Evolutionary conservation across 2,329 filamentous ascomycete genomes (phyloP).

Genomic region (Claviceps sp.): DNA sequence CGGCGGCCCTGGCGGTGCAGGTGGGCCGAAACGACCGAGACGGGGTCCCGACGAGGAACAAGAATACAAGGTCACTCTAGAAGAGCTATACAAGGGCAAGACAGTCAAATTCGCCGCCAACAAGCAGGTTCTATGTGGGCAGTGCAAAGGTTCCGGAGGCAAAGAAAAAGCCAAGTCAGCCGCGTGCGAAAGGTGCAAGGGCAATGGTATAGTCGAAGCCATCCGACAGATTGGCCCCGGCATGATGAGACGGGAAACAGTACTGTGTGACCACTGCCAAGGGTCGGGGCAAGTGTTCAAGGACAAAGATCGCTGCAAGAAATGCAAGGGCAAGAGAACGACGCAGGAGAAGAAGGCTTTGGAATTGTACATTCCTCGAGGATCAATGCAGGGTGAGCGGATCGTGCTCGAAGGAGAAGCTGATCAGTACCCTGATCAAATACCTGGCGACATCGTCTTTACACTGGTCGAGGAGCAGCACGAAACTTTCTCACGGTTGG

Average conservation of each 20-base stretch:
- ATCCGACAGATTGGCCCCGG: constrained; percentile 78
- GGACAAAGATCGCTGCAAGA: constrained; percentile 97
- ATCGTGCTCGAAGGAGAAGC: constrained; percentile 89
- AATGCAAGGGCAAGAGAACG: constrained; percentile 88
- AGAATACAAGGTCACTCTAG: constrained; percentile 78
- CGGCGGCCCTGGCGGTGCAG: constrained; percentile 28
- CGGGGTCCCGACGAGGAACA: constrained; percentile 78
- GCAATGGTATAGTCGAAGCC: constrained; percentile 62
- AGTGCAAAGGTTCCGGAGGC: constrained; percentile 79
- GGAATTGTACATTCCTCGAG: constrained; percentile 89
- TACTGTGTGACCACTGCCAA: constrained; percentile 70
- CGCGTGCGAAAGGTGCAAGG: constrained; percentile 73
- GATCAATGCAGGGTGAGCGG: constrained; percentile 73
- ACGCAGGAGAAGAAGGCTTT: constrained; percentile 83
- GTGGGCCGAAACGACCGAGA: constrained; percentile 46
- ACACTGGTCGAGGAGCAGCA: constrained; percentile 72
- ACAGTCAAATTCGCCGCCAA: constrained; percentile 93
- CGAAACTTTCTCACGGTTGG: constrained; percentile 67
- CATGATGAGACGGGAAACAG: constrained; percentile 66
- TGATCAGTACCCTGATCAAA: constrained; percentile 79
- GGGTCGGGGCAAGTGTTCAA: constrained; percentile 80
- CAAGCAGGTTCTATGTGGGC: constrained; percentile 79
- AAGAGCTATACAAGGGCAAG: constrained; percentile 97
- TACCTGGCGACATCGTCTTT: constrained; percentile 88
- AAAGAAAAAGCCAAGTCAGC: constrained; percentile 83